Percentiles rank a stretch among this genome's conserved stretches.
These are phyloP conservation scores for Aspergillus caelatus DNA, from an alignment of 2,329 filamentous ascomycete genomes.

Conservation along the genomic window DNA sequence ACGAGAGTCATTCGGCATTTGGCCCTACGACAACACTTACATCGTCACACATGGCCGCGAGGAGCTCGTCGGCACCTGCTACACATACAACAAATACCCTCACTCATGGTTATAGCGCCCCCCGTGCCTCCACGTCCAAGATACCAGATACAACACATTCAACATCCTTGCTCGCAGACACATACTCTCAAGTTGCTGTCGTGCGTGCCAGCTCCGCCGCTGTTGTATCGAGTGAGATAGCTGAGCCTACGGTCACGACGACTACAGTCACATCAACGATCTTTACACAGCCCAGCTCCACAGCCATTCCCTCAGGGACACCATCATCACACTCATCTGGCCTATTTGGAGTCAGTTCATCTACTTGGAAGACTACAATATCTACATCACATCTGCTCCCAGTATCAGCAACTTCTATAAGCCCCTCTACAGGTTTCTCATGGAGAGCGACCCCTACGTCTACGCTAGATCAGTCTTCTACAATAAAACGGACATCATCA, in stretches of 20 bases:
- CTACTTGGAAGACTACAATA: not conserved
- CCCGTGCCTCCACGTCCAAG: not conserved
- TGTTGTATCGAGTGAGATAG: not conserved
- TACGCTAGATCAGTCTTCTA: not conserved
- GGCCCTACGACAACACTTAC: not conserved
- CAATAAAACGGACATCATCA: not conserved
- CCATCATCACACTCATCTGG: not conserved
- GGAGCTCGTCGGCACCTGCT: not conserved
- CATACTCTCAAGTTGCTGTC: not conserved
- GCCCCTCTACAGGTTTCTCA: too few species aligned
- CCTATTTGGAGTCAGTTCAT: not conserved
- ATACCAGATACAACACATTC: not conserved
- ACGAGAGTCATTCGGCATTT: not conserved
- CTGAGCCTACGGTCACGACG: not conserved
- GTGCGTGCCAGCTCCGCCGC: too few species aligned
- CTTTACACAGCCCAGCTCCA: not conserved
- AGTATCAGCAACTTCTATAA: not conserved
- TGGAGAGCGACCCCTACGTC: not conserved
- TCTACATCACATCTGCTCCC: not conserved
- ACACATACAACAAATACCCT: not conserved
- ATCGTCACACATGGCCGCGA: not conserved
- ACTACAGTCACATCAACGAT: not conserved
- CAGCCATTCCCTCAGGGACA: not conserved
- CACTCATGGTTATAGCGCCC: not conserved
- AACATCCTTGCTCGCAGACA: not conserved